Base-by-base conservation (phyloP, 148 eudicot genomes). In the Arctostaphylos glauca region DNA sequence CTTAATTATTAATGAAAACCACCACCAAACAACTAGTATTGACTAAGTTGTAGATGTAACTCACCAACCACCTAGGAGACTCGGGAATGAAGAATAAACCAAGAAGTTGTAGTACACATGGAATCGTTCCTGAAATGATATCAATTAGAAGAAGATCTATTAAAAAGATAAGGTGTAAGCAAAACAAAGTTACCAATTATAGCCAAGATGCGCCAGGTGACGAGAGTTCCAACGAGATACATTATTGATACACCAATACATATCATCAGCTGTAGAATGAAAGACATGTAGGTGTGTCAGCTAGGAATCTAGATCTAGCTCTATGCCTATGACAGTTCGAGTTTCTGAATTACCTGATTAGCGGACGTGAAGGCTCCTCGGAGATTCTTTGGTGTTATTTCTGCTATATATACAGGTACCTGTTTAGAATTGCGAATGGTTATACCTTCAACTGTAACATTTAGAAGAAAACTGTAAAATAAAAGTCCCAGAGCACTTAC, bases 391-490 rank as follows among this genome's bases (percentile, higher is more conserved):
- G 98, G 97, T 64, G 98, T 92, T 83, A 93, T 91, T 88, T 94
- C 98, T 43, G 98, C 97, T 86, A 94, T 84, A 79, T 94, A 94
- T 52, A 94, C 88, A 38, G 98, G 98, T 79, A 94, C 97, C 98
- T 94, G 86, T 81, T 76, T 4, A 59, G 21, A 77, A 48, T 38
- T 46, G 48, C 16, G 19, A 84, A 66, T 48, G 55, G 52, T 25
- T 1, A 21, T 41, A 52, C 67, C 47, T 44, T 76, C 56, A 54
- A 64, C 5, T 70, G 25, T 76, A 53, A 54, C 46, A 67, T 6
- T 48, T 54, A 60, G 38, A 73, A 46, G 81, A 62, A 79, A 31
- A 84, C 9, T 55, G 5, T 19, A 47, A 64, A 52, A 68, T 2
- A 21, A 10, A 77, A 43, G 59, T 76, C 23, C 49, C 23, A 77